phyloP scores from a whole-genome alignment of 257 asterid genomes.

The Dorcoceras hygrometricum region DNA sequence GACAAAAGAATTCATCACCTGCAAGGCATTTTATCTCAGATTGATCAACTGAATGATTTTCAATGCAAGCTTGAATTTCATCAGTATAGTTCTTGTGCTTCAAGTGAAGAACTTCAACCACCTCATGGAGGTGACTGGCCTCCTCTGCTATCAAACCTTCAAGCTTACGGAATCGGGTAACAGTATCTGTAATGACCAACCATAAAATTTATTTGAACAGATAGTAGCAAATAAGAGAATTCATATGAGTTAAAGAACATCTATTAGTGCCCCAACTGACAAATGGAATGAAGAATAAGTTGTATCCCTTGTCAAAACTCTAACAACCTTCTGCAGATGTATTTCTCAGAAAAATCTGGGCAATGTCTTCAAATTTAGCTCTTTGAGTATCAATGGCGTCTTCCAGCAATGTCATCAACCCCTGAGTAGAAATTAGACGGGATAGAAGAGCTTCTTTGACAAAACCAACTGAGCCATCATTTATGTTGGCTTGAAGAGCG shows the following conservation, averaged over 20 bases:
- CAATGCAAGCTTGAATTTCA: conserved; percentile 61
- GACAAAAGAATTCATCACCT: conserved; percentile 43
- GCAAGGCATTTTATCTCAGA: conserved; percentile 67
- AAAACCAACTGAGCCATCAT: conserved; percentile 41
- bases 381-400: conserved; percentile 64
- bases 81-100: conserved; percentile 73
- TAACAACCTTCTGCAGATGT: conserved; percentile 75
- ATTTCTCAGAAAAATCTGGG: conserved; percentile 46
- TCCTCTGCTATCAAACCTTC: conserved; percentile 73
- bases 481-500: conserved; percentile 34
- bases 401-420: conserved; percentile 69
- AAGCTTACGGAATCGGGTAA: conserved; percentile 50
- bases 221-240: not conserved
- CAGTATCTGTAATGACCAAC: conserved; percentile 52
- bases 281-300: conserved; percentile 18
- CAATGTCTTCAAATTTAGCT: conserved; percentile 55
- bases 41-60: conserved; percentile 59
- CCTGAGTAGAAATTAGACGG: conserved; percentile 67
- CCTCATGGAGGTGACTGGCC: conserved; percentile 47
- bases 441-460: conserved; percentile 59
- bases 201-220: conserved; percentile 15
- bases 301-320: conserved; percentile 24
- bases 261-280: conserved; percentile 13
- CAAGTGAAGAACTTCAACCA: conserved; percentile 57
- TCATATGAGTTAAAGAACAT: not conserved